These are phyloP conservation scores for Polyporus arcularius DNA, from an alignment of 768 basidiomycete species.

Conservation along the genomic window DNA sequence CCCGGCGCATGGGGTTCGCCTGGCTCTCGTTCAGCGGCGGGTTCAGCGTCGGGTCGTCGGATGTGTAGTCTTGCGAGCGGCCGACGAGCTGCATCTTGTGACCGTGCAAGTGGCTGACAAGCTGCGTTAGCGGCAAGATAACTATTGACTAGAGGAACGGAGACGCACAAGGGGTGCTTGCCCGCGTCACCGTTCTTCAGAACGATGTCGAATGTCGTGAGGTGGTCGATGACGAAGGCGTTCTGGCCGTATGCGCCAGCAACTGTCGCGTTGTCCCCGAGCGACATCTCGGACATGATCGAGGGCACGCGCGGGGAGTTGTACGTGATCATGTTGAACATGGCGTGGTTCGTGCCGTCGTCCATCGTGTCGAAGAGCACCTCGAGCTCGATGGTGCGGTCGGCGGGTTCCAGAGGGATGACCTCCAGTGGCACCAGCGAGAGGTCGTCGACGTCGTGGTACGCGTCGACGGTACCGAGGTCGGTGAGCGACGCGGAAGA, in stretches of 20 bases:
- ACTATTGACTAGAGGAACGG: conserved; percentile 2
- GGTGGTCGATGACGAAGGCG: conserved; percentile 73
- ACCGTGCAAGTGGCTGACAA: conserved; percentile 82
- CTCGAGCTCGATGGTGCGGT: conserved; percentile 67
- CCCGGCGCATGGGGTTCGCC: conserved; percentile 87
- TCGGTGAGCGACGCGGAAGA: conserved; percentile 52
- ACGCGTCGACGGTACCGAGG: conserved; percentile 53
- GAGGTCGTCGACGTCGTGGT: conserved; percentile 66
- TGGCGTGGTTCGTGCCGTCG: conserved; percentile 84
- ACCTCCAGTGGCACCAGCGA: conserved; percentile 62
- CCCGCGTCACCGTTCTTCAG: conserved; percentile 71
- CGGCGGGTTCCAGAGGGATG: conserved; percentile 50
- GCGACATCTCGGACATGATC: conserved; percentile 71
- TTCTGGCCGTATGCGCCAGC: conserved; percentile 75
- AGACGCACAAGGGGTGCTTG: conserved; percentile 80
- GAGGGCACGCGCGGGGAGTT: conserved; percentile 73
- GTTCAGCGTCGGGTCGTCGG: conserved; percentile 74
- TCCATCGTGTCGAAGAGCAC: conserved; percentile 82
- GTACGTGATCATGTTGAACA: conserved; percentile 69
- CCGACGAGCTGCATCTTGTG: conserved; percentile 84
- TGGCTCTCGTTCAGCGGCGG: conserved; percentile 79
- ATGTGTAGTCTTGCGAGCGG: conserved; percentile 68
- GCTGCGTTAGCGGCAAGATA: neutral
- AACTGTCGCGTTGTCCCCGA: conserved; percentile 73
- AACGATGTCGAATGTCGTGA: conserved; percentile 77